Conservation (phyloP, 192 early-diverging fungal species). For the Piromyces sp. region DNA sequence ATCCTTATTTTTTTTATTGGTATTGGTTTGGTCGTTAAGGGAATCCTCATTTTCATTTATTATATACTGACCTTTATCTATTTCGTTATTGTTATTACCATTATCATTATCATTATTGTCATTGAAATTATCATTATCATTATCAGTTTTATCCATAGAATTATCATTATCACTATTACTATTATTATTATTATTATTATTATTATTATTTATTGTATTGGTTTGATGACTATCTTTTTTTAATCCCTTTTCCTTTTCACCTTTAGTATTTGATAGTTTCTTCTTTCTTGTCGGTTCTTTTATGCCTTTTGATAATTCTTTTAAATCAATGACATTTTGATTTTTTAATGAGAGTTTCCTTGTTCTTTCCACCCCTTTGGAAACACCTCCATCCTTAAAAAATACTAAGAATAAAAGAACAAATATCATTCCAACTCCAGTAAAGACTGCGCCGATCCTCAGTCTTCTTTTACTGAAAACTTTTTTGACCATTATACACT, state of each 20-base stretch:
- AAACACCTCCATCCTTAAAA: not conserved
- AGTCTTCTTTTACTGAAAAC: not conserved
- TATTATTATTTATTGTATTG: not conserved
- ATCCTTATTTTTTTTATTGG: not conserved
- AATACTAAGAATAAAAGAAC: not conserved
- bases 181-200: too few relatives aligned
- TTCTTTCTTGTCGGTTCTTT: not conserved
- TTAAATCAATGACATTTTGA: not conserved
- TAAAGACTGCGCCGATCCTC: not conserved
- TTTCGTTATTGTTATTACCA: not conserved
- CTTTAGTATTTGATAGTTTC: not conserved
- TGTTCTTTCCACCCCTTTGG: not conserved
- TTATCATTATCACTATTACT: too few relatives aligned
- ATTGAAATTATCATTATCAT: not conserved
- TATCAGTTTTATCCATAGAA: too few relatives aligned
- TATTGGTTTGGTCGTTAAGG: too few relatives aligned
- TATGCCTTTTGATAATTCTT: not conserved
- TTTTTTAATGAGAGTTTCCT: not conserved
- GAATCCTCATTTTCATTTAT: not conserved
- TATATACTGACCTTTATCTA: too few relatives aligned
- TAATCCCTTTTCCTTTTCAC: not conserved
- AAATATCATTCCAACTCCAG: not conserved
- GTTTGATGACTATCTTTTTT: not conserved
- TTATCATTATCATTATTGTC: not conserved
- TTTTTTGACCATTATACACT: not conserved